Percentiles rank a stretch among this genome's conserved stretches.
phyloP scores from a whole-genome alignment of 805 yeast genomes.

The Naumovozyma castellii region DNA sequence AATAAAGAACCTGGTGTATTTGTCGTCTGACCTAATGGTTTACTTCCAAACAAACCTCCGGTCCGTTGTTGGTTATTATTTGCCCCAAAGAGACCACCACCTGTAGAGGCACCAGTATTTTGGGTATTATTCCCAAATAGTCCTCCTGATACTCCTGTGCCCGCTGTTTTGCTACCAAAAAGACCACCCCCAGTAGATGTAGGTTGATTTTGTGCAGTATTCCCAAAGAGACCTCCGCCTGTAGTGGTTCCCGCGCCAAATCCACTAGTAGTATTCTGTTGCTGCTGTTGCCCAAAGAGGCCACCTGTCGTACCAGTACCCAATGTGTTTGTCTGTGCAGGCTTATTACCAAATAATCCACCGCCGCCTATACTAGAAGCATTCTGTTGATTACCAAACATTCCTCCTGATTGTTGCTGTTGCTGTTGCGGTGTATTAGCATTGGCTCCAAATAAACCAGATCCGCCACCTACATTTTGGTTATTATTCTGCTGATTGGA shows the following conservation, averaged over 20 bases:
- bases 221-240: slow-evolving; percentile 6
- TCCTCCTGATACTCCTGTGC: slow-evolving; percentile 2
- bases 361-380: slow-evolving; percentile 6
- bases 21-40: slow-evolving; percentile 4
- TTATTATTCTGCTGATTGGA: neutral
- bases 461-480: slow-evolving; percentile 1
- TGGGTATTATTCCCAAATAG: slow-evolving; percentile 20
- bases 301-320: slow-evolving; percentile 12
- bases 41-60: slow-evolving; percentile 29
- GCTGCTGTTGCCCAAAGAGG: slow-evolving; percentile 23
- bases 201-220: slow-evolving; percentile 7
- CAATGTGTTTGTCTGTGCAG: neutral
- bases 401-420: slow-evolving; percentile 1
- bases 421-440: slow-evolving; percentile 1
- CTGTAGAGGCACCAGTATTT: slow-evolving; percentile 1
- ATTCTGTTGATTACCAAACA: neutral
- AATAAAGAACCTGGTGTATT: slow-evolving; percentile 11
- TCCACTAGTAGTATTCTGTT: slow-evolving; percentile 8
- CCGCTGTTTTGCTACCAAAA: slow-evolving; percentile 13
- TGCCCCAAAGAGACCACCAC: slow-evolving; percentile 14
- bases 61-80: slow-evolving; percentile 7
- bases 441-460: slow-evolving; percentile 3
- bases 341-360: slow-evolving; percentile 14
- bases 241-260: slow-evolving; percentile 16
- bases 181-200: slow-evolving; percentile 12